Evolutionary conservation across 768 basidiomycete genomes (phyloP).

Genomic region (Mycena crocata): DNA sequence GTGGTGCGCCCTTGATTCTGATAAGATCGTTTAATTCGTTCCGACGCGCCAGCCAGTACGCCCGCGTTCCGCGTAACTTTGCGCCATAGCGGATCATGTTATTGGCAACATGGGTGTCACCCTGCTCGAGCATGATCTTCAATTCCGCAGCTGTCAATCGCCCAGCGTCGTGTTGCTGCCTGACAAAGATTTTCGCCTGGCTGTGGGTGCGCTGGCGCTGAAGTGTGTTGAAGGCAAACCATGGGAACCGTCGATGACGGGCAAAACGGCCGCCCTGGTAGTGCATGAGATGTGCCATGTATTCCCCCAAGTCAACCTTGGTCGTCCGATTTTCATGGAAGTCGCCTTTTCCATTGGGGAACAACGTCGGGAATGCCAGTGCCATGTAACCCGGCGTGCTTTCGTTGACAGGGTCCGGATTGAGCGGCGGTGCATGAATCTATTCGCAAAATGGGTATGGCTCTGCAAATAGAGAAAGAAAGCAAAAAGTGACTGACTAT

Average conservation of each 20-base stretch:
- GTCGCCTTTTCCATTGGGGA: conserved; percentile 24
- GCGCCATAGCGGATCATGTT: conserved; percentile 25
- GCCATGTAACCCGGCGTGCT: conserved; percentile 28
- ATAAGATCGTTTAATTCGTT: conserved; percentile 18
- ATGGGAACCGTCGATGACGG: conserved; percentile 25
- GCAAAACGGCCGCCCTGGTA: conserved; percentile 27
- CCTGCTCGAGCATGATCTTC: conserved; percentile 8
- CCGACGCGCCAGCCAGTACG: conserved; percentile 22
- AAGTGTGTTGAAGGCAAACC: conserved; percentile 32
- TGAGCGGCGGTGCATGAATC: conserved; percentile 12
- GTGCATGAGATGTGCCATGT: conserved; percentile 21
- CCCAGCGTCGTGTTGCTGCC: conserved; percentile 20
- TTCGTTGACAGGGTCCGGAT: conserved; percentile 13
- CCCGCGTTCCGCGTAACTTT: conserved; percentile 19
- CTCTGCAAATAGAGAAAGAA: neutral
- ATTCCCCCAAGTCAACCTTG: conserved; percentile 18
- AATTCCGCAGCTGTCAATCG: conserved; percentile 19
- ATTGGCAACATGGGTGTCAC: conserved; percentile 8
- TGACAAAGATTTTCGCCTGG: conserved; percentile 18
- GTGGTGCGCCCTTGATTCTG: conserved; percentile 10
- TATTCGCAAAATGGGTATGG: neutral
- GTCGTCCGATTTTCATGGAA: conserved; percentile 12
- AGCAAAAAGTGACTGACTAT: conserved; percentile 3
- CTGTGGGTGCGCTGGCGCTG: conserved; percentile 15
- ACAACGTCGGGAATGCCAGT: conserved; percentile 22